phyloP scores from a whole-genome alignment of 2,329 filamentous ascomycete genomes.

The Chaetoscypha palmicola region DNA sequence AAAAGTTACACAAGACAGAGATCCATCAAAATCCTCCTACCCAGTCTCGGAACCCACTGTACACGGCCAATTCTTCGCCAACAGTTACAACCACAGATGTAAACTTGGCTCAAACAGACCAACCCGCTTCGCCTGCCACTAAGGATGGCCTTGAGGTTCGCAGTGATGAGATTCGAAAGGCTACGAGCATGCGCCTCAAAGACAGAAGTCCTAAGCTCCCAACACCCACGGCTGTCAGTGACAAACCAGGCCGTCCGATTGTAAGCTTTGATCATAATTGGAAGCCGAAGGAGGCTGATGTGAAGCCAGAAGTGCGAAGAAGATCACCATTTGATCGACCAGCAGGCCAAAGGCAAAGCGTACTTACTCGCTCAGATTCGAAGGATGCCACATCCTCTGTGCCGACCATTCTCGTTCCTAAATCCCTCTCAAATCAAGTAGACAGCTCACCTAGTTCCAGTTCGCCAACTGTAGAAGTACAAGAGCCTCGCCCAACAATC shows the following conservation, averaged over 20 bases:
- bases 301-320: slow-evolving; percentile 49
- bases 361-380: slow-evolving; percentile 24
- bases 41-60: slow-evolving; percentile 74
- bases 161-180: slow-evolving; percentile 78
- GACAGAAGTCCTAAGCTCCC: slow-evolving; percentile 83
- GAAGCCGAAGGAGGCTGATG: slow-evolving; percentile 60
- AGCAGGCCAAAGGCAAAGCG: slow-evolving; percentile 23
- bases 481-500: slow-evolving; percentile 31
- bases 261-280: slow-evolving; percentile 91
- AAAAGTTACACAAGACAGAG: slow-evolving; percentile 48
- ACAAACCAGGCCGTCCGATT: slow-evolving; percentile 84
- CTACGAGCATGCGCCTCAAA: slow-evolving; percentile 81
- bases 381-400: slow-evolving; percentile 26
- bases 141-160: slow-evolving; percentile 80
- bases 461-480: slow-evolving; percentile 46
- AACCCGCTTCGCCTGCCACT: slow-evolving; percentile 16
- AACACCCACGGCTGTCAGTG: slow-evolving; percentile 83
- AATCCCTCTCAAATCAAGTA: slow-evolving; percentile 40
- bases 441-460: slow-evolving; percentile 32
- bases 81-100: slow-evolving; percentile 27
- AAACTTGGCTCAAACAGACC: slow-evolving; percentile 9
- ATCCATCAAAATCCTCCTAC: slow-evolving; percentile 79
- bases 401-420: slow-evolving; percentile 35
- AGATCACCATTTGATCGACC: slow-evolving; percentile 27
- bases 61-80: slow-evolving; percentile 56